phyloP scores from a whole-genome alignment of 345 rosid species.

The Bretschneidera sinensis region DNA sequence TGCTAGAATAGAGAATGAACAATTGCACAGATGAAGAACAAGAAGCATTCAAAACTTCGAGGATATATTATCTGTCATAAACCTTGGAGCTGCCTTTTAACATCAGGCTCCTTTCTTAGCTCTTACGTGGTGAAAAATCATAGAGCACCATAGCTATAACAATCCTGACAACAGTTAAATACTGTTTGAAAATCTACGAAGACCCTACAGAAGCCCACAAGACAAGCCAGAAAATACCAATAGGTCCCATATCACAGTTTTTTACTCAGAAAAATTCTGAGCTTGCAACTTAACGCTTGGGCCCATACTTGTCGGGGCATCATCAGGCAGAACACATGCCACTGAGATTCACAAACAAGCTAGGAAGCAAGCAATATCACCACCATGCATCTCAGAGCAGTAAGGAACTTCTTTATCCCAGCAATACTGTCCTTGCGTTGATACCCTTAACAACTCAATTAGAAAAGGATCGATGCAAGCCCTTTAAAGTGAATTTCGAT shows the following conservation, averaged over 20 bases:
- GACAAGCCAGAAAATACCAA: conserved; percentile 22
- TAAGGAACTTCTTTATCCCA: neutral
- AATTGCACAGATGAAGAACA: neutral
- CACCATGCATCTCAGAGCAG: neutral
- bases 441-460: neutral
- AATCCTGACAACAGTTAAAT: too few species aligned
- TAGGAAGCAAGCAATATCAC: neutral
- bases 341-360: neutral
- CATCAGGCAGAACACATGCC: neutral
- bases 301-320: conserved; percentile 1
- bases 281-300: neutral
- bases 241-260: conserved; percentile 25
- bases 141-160: conserved; percentile 9
- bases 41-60: neutral
- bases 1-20: neutral
- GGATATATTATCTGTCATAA: conserved; percentile 11
- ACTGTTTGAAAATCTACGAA: too few species aligned
- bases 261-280: conserved; percentile 8
- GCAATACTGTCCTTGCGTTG: neutral
- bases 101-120: conserved; percentile 14
- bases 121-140: conserved; percentile 5
- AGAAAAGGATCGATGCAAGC: neutral
- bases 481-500: conserved; percentile 2
- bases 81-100: conserved; percentile 3
- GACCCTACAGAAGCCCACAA: conserved; percentile 5